A percentile compares a stretch with the other conserved stretches of the same genome.
phyloP scores from a whole-genome alignment of 2,329 filamentous ascomycete species.

The Trichoderma citrinoviride region DNA sequence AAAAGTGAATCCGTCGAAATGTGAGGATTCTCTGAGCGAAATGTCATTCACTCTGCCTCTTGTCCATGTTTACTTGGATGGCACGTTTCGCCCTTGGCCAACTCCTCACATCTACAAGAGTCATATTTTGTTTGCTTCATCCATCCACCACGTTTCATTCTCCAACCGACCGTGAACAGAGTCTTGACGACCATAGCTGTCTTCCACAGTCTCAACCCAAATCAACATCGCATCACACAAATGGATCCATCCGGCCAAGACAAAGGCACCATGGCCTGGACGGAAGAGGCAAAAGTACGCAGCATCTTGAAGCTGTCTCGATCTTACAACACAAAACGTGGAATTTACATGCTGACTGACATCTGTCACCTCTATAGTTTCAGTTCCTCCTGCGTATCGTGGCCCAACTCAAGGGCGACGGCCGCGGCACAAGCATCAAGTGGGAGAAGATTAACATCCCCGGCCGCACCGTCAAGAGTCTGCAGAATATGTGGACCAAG shows the following conservation, averaged over 20 bases:
- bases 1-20: neutral
- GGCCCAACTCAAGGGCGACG: constrained; percentile 34
- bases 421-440: constrained; percentile 32
- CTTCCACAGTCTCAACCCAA: no score
- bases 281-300: constrained; percentile 38
- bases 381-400: constrained; percentile 40
- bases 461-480: constrained; percentile 39
- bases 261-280: constrained; percentile 34
- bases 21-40: neutral
- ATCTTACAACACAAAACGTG: neutral
- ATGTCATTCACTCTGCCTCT: neutral
- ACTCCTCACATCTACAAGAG: neutral
- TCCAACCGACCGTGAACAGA: no score
- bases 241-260: constrained; percentile 30
- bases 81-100: neutral
- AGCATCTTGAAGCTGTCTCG: neutral
- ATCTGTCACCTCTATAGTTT: constrained; percentile 26
- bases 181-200: no score
- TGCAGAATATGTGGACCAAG: constrained; percentile 39
- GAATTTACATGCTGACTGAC: neutral
- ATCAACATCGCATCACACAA: neutral
- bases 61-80: neutral
- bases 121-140: neutral
- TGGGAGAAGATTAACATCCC: constrained; percentile 39
- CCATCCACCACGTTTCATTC: neutral